Evolutionary conservation across 257 asterid genomes (phyloP).

Genomic region (Cynanchum wilfordii): DNA sequence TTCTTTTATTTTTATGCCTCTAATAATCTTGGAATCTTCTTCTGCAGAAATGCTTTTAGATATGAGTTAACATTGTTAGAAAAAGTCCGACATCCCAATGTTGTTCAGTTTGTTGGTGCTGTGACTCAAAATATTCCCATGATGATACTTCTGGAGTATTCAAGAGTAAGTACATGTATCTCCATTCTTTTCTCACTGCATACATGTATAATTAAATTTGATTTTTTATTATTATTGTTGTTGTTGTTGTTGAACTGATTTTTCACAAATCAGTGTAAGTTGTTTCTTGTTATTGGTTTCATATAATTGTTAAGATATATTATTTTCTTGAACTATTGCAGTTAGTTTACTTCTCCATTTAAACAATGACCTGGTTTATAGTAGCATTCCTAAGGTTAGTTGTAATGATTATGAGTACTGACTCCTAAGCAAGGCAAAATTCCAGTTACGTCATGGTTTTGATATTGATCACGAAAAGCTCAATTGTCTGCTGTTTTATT

Average conservation of each 20-base stretch:
- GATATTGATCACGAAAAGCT: background rate
- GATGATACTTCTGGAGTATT: constrained; percentile 91
- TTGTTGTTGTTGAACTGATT: background rate
- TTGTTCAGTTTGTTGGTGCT: constrained; percentile 97
- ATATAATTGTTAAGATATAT: background rate
- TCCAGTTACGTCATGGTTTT: background rate
- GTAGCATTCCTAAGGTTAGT: background rate
- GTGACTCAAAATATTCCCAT: constrained; percentile 94
- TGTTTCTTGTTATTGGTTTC: background rate
- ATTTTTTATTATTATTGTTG: background rate
- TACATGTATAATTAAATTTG: background rate
- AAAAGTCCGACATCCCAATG: constrained; percentile 96
- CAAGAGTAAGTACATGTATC: constrained; percentile 54
- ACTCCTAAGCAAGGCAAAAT: background rate
- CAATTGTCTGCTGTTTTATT: background rate
- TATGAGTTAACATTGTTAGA: constrained; percentile 82
- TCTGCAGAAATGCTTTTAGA: constrained; percentile 75
- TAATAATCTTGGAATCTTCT: background rate
- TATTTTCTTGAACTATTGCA: background rate
- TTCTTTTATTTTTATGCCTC: background rate
- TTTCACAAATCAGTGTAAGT: background rate
- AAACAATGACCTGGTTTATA: background rate
- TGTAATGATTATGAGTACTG: background rate
- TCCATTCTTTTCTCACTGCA: constrained; percentile 23
- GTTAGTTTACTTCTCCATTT: background rate